Evolutionary conservation across 2,329 filamentous ascomycete genomes (phyloP), one percentile per base, ranked within the genome.

Genomic region (Colletotrichum sojae): DNA sequence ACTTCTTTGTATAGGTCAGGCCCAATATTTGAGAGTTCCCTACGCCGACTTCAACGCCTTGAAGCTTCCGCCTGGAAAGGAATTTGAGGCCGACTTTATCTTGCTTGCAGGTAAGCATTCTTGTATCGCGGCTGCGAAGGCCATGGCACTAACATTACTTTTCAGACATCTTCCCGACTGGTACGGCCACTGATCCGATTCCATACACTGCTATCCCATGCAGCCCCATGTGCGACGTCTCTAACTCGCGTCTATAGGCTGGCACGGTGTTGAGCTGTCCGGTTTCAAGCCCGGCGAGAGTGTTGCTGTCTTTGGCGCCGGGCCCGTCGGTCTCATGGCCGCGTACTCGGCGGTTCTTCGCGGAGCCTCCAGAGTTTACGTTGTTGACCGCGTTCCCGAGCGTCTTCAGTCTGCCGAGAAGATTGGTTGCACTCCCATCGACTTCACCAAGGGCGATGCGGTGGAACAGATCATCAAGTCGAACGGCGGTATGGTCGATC

Each of bases 31-130:
- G 18, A 83, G 89, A 4, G 86, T 92, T 2, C 90, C 90, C 0
- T 91, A 88, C 66, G 90, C 90, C 1, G 90, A 92, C 74, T 91
- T 91, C 79, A 92, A 92, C 69, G 87, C 87, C 6, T 77, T 92
- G 39, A 86, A 86, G 61, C 79, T 92, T 2, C 90, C 90, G 1
- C 79, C 84, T 6, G 89, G 89, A 0, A 89, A 81, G 16, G 88
- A 90, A 70, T 81, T 90, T 54, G 90, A 92, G 74, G 82, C 85
- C 0, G 89, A 91, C 72, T 91, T 89, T 71, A 86, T 86, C 58
- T 74, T 85, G 2, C 77, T 85, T 1, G 83, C 83, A 27, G 81
- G 80, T 80, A 40, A 83, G 53, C 85, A 84, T 63, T 80, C 80
- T 0, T 3, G 1, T 5, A 13, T 48, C 9, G 13, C 16, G 9